phyloP scores from a whole-genome alignment of 164 flowering plant species.

The Vitis rotundifolia region DNA sequence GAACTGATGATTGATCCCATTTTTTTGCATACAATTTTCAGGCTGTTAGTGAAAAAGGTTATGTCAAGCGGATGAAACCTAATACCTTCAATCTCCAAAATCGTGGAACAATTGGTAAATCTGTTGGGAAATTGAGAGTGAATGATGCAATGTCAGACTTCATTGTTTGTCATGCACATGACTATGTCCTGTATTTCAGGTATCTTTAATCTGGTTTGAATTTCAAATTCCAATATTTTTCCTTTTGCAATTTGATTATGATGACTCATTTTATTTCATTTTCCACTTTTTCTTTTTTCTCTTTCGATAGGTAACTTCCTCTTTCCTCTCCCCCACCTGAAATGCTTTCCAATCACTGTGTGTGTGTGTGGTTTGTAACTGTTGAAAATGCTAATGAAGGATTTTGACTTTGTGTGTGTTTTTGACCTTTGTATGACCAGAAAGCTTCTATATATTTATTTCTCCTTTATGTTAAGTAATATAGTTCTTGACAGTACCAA shows the following conservation, averaged over 20 bases:
- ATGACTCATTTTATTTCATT: neutral
- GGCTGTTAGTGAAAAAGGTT: conserved; percentile 96
- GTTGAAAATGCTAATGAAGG: too few relatives aligned
- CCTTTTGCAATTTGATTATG: neutral
- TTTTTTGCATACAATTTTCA: conserved; percentile 20
- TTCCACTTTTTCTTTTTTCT: too few relatives aligned
- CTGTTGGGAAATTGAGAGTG: conserved; percentile 92
- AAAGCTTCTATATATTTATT: too few relatives aligned
- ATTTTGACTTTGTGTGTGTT: too few relatives aligned
- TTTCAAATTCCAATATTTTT: neutral
- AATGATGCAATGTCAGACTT: conserved; percentile 95
- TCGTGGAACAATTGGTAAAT: conserved; percentile 96
- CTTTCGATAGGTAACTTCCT: too few relatives aligned
- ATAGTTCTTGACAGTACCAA: too few relatives aligned
- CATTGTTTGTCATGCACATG: conserved; percentile 87
- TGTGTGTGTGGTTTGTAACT: too few relatives aligned
- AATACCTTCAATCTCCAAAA: conserved; percentile 80
- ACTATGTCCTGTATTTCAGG: conserved; percentile 93
- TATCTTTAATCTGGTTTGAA: conserved; percentile 15
- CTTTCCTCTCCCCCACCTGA: too few relatives aligned
- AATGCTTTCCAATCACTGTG: too few relatives aligned
- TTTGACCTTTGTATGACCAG: too few relatives aligned
- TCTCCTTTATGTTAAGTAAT: too few relatives aligned
- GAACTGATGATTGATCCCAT: too few relatives aligned
- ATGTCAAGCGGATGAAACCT: conserved; percentile 92